These are phyloP conservation scores for Leccinum ochraceum DNA, from an alignment of 768 basidiomycete genomes.

Conservation along the genomic window DNA sequence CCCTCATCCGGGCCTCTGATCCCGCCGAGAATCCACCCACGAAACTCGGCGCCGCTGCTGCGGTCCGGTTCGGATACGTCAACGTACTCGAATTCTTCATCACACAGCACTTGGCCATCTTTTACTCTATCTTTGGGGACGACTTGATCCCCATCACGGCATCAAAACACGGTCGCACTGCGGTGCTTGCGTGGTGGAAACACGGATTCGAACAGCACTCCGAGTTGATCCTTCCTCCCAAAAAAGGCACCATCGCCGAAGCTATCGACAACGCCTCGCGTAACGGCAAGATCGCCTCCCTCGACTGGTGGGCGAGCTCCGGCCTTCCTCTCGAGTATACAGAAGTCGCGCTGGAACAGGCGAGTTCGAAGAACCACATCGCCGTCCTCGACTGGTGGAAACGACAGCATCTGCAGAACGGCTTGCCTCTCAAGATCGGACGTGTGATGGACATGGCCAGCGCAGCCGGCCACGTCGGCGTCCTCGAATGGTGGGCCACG, in stretches of 20 bases:
- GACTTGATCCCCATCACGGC: conserved; percentile 78
- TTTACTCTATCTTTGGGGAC: conserved; percentile 62
- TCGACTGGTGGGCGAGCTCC: conserved; percentile 82
- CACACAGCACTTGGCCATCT: conserved; percentile 62
- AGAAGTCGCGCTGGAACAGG: conserved; percentile 76
- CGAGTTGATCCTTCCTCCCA: conserved; percentile 57
- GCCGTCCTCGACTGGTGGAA: conserved; percentile 86
- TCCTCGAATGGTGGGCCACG: conserved; percentile 84
- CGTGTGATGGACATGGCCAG: conserved; percentile 86
- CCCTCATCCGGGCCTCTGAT: conserved; percentile 59
- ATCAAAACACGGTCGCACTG: conserved; percentile 68
- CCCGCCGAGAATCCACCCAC: conserved; percentile 62
- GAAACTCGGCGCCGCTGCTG: conserved; percentile 63
- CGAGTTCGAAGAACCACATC: conserved; percentile 77
- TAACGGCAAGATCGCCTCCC: conserved; percentile 68
- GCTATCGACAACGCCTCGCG: conserved; percentile 80
- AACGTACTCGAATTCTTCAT: conserved; percentile 75
- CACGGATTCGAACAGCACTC: conserved; percentile 60
- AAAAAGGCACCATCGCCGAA: conserved; percentile 56
- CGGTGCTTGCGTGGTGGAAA: conserved; percentile 84
- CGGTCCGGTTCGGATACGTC: conserved; percentile 74
- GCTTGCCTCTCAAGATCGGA: conserved; percentile 74
- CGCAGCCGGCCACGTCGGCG: conserved; percentile 71
- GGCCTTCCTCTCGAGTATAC: conserved; percentile 71
- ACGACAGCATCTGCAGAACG: conserved; percentile 46